A percentile compares a stretch with the other conserved stretches of the same genome.
Conservation (phyloP, 345 rosid genomes). For the Citrus sp. region DNA sequence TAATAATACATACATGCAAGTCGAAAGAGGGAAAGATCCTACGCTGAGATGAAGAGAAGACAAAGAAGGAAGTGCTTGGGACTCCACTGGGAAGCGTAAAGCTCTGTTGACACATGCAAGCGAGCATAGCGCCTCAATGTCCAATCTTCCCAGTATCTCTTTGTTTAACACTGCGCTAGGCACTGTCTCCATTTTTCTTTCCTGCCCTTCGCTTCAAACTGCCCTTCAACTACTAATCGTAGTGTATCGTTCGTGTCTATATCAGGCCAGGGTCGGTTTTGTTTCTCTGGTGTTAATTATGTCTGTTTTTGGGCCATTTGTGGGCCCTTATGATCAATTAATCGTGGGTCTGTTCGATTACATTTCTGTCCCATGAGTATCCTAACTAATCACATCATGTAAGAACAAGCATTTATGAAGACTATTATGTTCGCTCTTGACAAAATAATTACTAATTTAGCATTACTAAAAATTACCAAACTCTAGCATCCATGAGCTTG, state of each 20-base stretch:
- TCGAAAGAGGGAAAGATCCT: background rate
- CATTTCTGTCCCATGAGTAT: too few species aligned
- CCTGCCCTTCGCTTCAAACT: background rate
- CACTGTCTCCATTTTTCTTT: slow-evolving; percentile 15
- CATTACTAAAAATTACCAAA: too few species aligned
- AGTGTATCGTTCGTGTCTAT: background rate
- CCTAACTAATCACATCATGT: too few species aligned
- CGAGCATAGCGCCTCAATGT: slow-evolving; percentile 46
- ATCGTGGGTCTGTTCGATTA: too few species aligned
- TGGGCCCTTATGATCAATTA: background rate
- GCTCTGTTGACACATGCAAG: slow-evolving; percentile 47
- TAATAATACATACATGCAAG: background rate
- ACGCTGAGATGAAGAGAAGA: slow-evolving; percentile 47
- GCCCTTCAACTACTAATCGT: background rate
- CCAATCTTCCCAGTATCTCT: slow-evolving; percentile 48
- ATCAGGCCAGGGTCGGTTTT: background rate
- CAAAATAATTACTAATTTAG: too few species aligned
- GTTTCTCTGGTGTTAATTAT: background rate
- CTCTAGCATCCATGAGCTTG: too few species aligned
- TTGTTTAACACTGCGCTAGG: slow-evolving; percentile 32
- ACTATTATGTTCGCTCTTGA: too few species aligned
- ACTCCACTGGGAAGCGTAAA: slow-evolving; percentile 41
- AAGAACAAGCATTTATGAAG: too few species aligned
- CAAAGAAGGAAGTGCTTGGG: slow-evolving; percentile 38
- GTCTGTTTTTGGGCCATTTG: background rate